phyloP scores from a whole-genome alignment of 305 asterid genomes.

The Fraxinus latifolia region DNA sequence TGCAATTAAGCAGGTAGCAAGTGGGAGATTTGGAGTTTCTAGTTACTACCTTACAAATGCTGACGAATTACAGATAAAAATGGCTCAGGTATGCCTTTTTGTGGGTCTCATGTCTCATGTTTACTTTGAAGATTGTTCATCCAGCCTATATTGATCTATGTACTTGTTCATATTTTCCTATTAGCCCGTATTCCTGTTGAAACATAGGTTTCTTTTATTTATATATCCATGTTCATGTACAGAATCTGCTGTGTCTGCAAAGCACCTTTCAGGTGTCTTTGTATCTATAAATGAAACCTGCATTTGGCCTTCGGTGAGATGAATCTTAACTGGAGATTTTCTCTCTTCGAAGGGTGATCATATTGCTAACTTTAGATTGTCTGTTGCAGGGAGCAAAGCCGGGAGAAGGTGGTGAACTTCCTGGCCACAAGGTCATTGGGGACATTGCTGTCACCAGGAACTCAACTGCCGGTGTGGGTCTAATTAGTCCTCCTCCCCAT shows the following conservation, averaged over 20 bases:
- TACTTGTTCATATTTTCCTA: slow-evolving; percentile 18
- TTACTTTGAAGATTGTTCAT: not conserved
- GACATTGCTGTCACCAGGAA: slow-evolving; percentile 96
- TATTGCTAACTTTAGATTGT: slow-evolving; percentile 28
- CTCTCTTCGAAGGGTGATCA: slow-evolving; percentile 1
- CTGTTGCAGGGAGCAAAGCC: slow-evolving; percentile 94
- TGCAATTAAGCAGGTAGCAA: slow-evolving; percentile 98
- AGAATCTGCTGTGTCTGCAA: slow-evolving; percentile 57
- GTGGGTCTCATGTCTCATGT: not conserved
- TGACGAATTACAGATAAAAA: slow-evolving; percentile 89
- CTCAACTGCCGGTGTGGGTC: slow-evolving; percentile 97
- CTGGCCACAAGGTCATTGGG: slow-evolving; percentile 98
- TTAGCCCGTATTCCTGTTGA: slow-evolving; percentile 32
- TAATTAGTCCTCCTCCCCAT: slow-evolving; percentile 99
- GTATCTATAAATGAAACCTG: slow-evolving; percentile 53
- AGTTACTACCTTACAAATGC: slow-evolving; percentile 96
- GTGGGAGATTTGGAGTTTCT: slow-evolving; percentile 99
- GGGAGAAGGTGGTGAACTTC: slow-evolving; percentile 99
- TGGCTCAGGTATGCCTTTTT: slow-evolving; percentile 81
- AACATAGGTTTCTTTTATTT: slow-evolving; percentile 45
- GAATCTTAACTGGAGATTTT: slow-evolving; percentile 31
- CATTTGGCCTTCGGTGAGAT: slow-evolving; percentile 55
- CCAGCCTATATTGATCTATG: slow-evolving; percentile 12
- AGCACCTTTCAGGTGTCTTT: slow-evolving; percentile 63
- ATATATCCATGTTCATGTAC: slow-evolving; percentile 54